A percentile compares a stretch with the other conserved stretches of the same genome.
These are phyloP conservation scores for Hypoxylon crocopeplum DNA, from an alignment of 495 filamentous ascomycete species.

Conservation along the genomic window DNA sequence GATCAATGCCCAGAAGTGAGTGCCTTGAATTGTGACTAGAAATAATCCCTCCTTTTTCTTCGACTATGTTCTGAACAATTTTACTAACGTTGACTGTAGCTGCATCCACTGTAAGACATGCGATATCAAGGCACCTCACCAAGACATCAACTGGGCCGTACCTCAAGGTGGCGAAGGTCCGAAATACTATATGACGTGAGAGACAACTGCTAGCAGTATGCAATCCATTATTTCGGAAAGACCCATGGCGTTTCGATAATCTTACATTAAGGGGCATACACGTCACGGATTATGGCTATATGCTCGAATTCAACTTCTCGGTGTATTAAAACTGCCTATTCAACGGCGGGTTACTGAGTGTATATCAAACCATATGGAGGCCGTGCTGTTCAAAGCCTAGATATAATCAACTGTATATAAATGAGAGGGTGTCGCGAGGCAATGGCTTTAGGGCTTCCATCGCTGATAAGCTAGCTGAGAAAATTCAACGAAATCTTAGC, in stretches of 20 bases:
- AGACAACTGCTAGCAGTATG: neutral
- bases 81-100: constrained; percentile 51
- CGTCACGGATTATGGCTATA: constrained; percentile 14
- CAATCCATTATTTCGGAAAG: neutral
- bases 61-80: neutral
- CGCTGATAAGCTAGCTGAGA: neutral
- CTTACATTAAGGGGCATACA: neutral
- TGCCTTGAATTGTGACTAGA: constrained; percentile 31
- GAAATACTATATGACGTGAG: constrained; percentile 91
- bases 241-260: constrained; percentile 6
- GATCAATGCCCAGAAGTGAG: constrained; percentile 97
- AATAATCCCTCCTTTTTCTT: neutral
- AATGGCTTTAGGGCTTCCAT: neutral
- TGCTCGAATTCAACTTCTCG: constrained; percentile 33
- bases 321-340: constrained; percentile 18
- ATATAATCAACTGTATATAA: constrained; percentile 23
- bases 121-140: constrained; percentile 95
- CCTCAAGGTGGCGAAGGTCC: constrained; percentile 96
- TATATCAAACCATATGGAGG: neutral
- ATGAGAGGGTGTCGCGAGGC: neutral
- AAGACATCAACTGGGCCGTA: constrained; percentile 97
- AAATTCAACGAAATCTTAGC: neutral
- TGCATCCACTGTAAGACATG: constrained; percentile 99
- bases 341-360: neutral
- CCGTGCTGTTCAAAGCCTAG: neutral